These are phyloP conservation scores for Gossypium laxum DNA, from an alignment of 441 rosid species.

Conservation along the genomic window DNA sequence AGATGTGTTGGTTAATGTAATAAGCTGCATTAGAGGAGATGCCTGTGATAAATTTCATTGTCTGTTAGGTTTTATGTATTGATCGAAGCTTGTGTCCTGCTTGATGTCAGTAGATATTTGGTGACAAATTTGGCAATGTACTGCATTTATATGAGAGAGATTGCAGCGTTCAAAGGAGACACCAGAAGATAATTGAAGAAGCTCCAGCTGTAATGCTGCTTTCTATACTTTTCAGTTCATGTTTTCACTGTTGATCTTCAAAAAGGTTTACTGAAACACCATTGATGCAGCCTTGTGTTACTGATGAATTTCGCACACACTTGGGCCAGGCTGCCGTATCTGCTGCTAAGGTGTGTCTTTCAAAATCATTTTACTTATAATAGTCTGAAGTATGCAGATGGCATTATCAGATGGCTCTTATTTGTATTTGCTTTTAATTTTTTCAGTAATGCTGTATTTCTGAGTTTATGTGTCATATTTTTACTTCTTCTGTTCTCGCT, in stretches of 20 bases:
- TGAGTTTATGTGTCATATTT: not conserved
- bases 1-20: not conserved
- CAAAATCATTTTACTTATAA: constrained; percentile 1
- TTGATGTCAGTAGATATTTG: constrained; percentile 50
- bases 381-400: not conserved
- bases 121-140: constrained; percentile 72
- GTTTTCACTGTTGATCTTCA: constrained; percentile 18
- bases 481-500: not conserved
- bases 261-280: constrained; percentile 23
- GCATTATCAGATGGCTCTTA: not conserved
- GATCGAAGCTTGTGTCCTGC: constrained; percentile 15
- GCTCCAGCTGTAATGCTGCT: constrained; percentile 80
- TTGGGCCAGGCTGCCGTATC: constrained; percentile 89
- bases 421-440: not conserved
- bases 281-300: constrained; percentile 69
- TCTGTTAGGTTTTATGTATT: constrained; percentile 9
- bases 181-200: constrained; percentile 96
- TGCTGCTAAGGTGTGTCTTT: constrained; percentile 64
- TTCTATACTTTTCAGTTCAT: constrained; percentile 20
- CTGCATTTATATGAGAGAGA: constrained; percentile 84
- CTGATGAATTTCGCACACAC: constrained; percentile 50
- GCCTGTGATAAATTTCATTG: not conserved
- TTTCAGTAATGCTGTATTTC: not conserved
- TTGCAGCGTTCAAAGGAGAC: constrained; percentile 95
- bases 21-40: not conserved